phyloP scores from a whole-genome alignment of 208 protist species.

The Trypanosoma grayi region DNA sequence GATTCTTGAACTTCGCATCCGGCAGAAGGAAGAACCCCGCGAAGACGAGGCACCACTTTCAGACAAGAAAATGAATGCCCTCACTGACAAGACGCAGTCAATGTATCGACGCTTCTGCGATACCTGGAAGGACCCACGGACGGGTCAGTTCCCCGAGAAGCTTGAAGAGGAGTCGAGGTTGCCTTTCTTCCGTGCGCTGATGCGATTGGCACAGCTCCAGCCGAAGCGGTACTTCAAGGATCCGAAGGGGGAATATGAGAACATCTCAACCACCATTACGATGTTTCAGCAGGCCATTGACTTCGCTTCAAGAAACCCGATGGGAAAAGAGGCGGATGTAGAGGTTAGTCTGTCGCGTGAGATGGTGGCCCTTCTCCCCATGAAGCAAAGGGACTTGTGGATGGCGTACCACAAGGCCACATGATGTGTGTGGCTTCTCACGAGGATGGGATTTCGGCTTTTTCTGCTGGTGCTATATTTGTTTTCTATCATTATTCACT shows the following conservation, averaged over 20 bases:
- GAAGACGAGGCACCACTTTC: constrained; percentile 59
- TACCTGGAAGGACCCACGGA: constrained; percentile 67
- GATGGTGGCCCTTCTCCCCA: constrained; percentile 67
- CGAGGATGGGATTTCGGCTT: not conserved
- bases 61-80: constrained; percentile 64
- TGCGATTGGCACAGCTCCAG: constrained; percentile 71
- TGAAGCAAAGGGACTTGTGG: constrained; percentile 74
- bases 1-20: constrained; percentile 54
- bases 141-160: constrained; percentile 35
- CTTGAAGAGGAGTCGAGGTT: constrained; percentile 69
- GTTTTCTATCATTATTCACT: not conserved
- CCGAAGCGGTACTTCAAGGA: constrained; percentile 35
- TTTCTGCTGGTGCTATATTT: not conserved
- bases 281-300: constrained; percentile 56
- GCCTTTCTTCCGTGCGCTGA: constrained; percentile 76
- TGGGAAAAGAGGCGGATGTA: constrained; percentile 28
- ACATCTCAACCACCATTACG: constrained; percentile 40
- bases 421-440: constrained; percentile 2
- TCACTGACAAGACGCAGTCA: constrained; percentile 45
- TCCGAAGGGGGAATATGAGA: constrained; percentile 80
- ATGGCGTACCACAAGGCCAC: constrained; percentile 38
- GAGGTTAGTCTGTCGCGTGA: constrained; percentile 64
- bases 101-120: constrained; percentile 78
- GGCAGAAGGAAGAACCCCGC: constrained; percentile 43
- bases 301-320: constrained; percentile 58